Percentiles rank a stretch among this genome's conserved stretches.
phyloP scores from a whole-genome alignment of 1,139 yeast genomes.

The Debaryomyces singareniensis region DNA sequence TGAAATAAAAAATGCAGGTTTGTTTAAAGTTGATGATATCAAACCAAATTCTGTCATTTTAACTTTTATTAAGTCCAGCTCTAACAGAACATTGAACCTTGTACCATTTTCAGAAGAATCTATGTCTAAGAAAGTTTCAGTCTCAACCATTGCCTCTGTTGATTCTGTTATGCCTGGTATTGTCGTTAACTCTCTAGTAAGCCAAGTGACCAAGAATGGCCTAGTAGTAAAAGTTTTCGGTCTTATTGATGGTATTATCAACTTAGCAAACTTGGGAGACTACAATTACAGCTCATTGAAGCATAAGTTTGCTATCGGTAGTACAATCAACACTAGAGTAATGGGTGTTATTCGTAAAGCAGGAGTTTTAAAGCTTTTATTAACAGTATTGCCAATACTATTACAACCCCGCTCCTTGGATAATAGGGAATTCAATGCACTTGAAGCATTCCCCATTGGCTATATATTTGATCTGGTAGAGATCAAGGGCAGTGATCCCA shows the following conservation, averaged over 20 bases:
- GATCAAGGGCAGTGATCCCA: constrained; percentile 50
- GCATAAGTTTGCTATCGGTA: constrained; percentile 61
- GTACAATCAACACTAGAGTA: constrained; percentile 63
- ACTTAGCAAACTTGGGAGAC: constrained; percentile 56
- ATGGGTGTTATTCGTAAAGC: constrained; percentile 52
- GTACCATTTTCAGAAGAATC: constrained; percentile 28
- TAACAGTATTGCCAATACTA: constrained; percentile 61
- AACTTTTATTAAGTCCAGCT: constrained; percentile 36
- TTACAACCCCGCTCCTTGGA: constrained; percentile 21
- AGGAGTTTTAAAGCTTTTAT: constrained; percentile 53
- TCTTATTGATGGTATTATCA: constrained; percentile 65
- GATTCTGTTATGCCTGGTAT: constrained; percentile 85
- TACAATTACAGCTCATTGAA: constrained; percentile 44
- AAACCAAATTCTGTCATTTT: constrained; percentile 45
- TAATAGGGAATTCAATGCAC: constrained; percentile 19
- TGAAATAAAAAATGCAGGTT: constrained; percentile 10
- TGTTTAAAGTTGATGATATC: constrained; percentile 8
- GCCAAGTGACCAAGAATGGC: constrained; percentile 58
- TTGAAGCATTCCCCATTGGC: constrained; percentile 77
- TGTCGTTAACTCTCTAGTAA: constrained; percentile 65
- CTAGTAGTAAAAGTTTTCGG: constrained; percentile 65
- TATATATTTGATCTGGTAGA: constrained; percentile 55
- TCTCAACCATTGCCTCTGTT: constrained; percentile 57
- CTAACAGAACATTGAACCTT: constrained; percentile 58
- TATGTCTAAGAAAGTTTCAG: constrained; percentile 34